phyloP scores from a whole-genome alignment of 2,329 filamentous ascomycete genomes.

The Apiospora marii region DNA sequence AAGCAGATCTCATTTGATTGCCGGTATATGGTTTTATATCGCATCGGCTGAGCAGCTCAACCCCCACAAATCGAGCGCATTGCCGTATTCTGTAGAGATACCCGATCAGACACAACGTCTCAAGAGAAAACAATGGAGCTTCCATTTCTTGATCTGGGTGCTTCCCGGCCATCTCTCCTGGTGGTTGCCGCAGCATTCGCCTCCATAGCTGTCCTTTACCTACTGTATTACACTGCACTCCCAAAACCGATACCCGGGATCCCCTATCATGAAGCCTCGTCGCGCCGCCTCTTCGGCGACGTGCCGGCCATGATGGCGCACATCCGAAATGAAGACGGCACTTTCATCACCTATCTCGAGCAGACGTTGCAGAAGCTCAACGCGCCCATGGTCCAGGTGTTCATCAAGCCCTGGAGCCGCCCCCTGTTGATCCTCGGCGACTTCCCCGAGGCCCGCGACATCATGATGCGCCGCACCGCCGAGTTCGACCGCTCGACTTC shows the following conservation, averaged over 20 bases:
- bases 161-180: too few relatives aligned
- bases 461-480: slow-evolving; percentile 27
- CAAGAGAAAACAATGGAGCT: too few relatives aligned
- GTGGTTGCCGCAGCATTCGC: too few relatives aligned
- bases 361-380: background rate
- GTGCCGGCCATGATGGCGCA: slow-evolving; percentile 31
- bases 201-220: slow-evolving; percentile 19
- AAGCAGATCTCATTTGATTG: too few relatives aligned
- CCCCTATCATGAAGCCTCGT: slow-evolving; percentile 37
- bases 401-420: slow-evolving; percentile 27
- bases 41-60: too few relatives aligned
- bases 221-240: slow-evolving; percentile 33
- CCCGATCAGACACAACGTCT: too few relatives aligned
- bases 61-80: too few relatives aligned
- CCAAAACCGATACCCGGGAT: slow-evolving; percentile 42
- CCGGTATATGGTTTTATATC: too few relatives aligned
- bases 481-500: slow-evolving; percentile 25
- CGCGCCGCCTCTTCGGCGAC: slow-evolving; percentile 35
- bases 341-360: background rate
- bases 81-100: too few relatives aligned
- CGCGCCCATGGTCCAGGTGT: slow-evolving; percentile 29
- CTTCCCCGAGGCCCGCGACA: slow-evolving; percentile 29
- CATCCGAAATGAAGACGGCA: slow-evolving; percentile 27
- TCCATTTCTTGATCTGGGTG: too few relatives aligned
- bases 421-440: slow-evolving; percentile 29